A percentile compares a stretch with the other conserved stretches of the same genome.
Evolutionary conservation across 2,329 filamentous ascomycete genomes (phyloP).

Genomic region (Botryotinia calthae): DNA sequence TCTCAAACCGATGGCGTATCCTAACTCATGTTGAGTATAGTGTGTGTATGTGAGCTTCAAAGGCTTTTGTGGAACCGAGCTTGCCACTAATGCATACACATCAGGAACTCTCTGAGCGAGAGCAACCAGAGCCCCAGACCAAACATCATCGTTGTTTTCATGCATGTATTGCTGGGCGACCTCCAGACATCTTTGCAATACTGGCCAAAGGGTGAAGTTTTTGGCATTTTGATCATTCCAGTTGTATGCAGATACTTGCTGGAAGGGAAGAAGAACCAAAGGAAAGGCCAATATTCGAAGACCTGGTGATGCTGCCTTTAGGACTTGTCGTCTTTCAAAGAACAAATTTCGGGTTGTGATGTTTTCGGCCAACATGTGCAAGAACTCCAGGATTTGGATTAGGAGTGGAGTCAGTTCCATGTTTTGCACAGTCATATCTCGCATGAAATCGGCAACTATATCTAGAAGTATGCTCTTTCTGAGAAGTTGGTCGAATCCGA

Average conservation of each 20-base stretch:
- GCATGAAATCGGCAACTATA: neutral
- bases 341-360: rapidly evolving
- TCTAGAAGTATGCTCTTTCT: neutral
- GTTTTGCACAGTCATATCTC: neutral
- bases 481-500: neutral
- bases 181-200: neutral
- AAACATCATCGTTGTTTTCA: neutral
- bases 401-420: neutral
- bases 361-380: neutral
- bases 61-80: neutral
- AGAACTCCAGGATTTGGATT: neutral
- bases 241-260: neutral
- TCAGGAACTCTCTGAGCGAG: neutral
- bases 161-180: neutral
- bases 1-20: neutral
- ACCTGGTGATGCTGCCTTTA: neutral
- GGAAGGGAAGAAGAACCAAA: neutral
- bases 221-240: rapidly evolving
- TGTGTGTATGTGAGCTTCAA: neutral
- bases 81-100: neutral
- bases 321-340: neutral
- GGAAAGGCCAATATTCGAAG: neutral
- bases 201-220: neutral
- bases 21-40: neutral
- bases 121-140: neutral